Evolutionary conservation across 1,139 yeast genomes (phyloP), one percentile per base, ranked within the genome.

Genomic region (Candida sojae): DNA sequence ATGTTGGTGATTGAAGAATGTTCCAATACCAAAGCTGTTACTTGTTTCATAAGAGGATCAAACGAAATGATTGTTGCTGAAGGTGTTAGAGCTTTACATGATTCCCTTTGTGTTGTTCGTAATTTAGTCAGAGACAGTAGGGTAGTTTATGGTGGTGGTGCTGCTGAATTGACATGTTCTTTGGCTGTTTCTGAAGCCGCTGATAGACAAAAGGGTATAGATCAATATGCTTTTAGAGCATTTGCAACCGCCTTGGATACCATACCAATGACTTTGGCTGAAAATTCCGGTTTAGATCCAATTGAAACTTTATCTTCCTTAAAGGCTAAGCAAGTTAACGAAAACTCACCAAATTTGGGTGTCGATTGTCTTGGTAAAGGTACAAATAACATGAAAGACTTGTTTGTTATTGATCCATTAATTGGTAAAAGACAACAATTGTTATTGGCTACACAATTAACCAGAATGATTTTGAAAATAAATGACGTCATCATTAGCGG

Each of bases 81-180:
- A 73, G 96, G 97, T 48, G 83, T 89, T 57, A 84, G 99, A 69
- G 98, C 99, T 1, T 78, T 95, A 52, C 99, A 93, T 64, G 99
- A 95, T 66, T 90, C 99, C 5, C 75, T 95, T 51, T 93, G 99
- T 73, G 99, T 95, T 46, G 99, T 95, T 32, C 88, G 99, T 73
- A 95, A 95, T 71, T 80, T 95, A 64, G 86, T 95, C 48, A 84
- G 87, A 63, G 98, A 95, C 66, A 86, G 84, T 65, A 82, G 97
- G 68, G 90, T 95, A 43, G 98, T 95, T 12, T 95, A 95, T 63
- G 99, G 99, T 55, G 99, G 99, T 58, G 99, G 99, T 59, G 97
- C 99, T 21, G 95, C 98, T 26, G 99, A 95, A 71, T 83, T 93
- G 48, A 79, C 97, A 1, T 88, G 96, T 73, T 91, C 98, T 12